A percentile compares a stretch with the other conserved stretches of the same genome.
Evolutionary conservation across 1,139 yeast genomes (phyloP).

Genomic region (Saccharomyces hybrid): DNA sequence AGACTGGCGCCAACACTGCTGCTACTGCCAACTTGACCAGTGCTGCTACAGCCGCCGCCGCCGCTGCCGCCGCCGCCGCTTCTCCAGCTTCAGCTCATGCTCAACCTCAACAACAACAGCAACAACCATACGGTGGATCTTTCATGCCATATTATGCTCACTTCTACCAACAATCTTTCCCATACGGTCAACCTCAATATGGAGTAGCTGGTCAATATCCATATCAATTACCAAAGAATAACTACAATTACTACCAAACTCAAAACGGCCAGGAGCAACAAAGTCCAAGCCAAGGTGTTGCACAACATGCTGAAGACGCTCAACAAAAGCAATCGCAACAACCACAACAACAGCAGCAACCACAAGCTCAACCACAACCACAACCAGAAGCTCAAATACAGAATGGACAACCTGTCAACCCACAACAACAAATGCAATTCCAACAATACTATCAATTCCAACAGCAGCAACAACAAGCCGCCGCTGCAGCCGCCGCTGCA

Average conservation of each 20-base stretch:
- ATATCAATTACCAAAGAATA: slow-evolving; percentile 29
- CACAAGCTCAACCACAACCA: slow-evolving; percentile 8
- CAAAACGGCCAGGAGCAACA: slow-evolving; percentile 10
- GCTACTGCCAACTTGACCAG: slow-evolving; percentile 8
- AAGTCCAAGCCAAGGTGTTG: slow-evolving; percentile 4
- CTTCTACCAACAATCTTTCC: slow-evolving; percentile 31
- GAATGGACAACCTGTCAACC: slow-evolving; percentile 10
- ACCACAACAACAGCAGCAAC: slow-evolving; percentile 7
- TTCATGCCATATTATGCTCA: slow-evolving; percentile 29
- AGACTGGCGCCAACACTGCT: slow-evolving; percentile 8
- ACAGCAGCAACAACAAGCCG: slow-evolving; percentile 22
- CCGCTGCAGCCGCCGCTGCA: slow-evolving; percentile 21
- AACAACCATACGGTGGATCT: slow-evolving; percentile 24
- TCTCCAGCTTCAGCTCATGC: slow-evolving; percentile 20
- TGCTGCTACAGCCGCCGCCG: slow-evolving; percentile 14
- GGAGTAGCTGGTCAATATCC: slow-evolving; percentile 31
- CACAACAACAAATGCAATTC: slow-evolving; percentile 25
- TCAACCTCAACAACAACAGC: slow-evolving; percentile 18
- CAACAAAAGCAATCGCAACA: slow-evolving; percentile 14
- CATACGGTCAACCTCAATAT: slow-evolving; percentile 31
- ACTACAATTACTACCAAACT: slow-evolving; percentile 22
- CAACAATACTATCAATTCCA: slow-evolving; percentile 32
- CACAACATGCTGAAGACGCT: slow-evolving; percentile 20
- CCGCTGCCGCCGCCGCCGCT: slow-evolving; percentile 16
- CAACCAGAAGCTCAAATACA: slow-evolving; percentile 17